Evolutionary conservation across 371 early-diverging fungal genomes (phyloP).

Genomic region (Paraphysoderma sedebokerense): DNA sequence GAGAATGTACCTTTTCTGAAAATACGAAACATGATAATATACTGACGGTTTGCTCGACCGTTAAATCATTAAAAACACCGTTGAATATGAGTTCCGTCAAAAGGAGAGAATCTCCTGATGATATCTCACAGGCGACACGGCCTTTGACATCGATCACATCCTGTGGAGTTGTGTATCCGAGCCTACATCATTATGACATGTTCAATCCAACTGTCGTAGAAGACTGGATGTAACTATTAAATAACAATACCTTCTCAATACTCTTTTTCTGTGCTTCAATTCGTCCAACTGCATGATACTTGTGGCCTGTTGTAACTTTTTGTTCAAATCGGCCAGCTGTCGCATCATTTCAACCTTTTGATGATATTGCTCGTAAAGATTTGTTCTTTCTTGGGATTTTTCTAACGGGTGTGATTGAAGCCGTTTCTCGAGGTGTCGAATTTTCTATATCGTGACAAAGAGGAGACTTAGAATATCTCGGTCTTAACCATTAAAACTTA

Average conservation of each 20-base stretch:
- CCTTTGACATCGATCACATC: constrained; percentile 95
- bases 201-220: too few species aligned
- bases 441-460: constrained; percentile 23
- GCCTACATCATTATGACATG: constrained; percentile 16
- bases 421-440: constrained; percentile 45
- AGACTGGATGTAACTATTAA: too few species aligned
- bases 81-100: constrained; percentile 99
- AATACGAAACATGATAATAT: constrained; percentile 91
- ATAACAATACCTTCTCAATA: constrained; percentile 45
- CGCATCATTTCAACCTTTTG: constrained; percentile 34
- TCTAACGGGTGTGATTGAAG: constrained; percentile 38
- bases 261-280: constrained; percentile 71
- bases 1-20: constrained; percentile 78
- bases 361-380: constrained; percentile 40
- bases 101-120: constrained; percentile 91
- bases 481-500: background rate
- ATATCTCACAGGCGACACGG: constrained; percentile 98
- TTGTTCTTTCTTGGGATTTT: constrained; percentile 28
- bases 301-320: constrained; percentile 54
- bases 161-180: constrained; percentile 58
- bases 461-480: too few species aligned
- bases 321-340: constrained; percentile 43
- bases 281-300: constrained; percentile 82
- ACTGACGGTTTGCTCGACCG: constrained; percentile 76
- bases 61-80: constrained; percentile 89